Evolutionary conservation across 805 yeast species (phyloP), one percentile per base, ranked within the genome.

Genomic region (Candida ovalis): DNA sequence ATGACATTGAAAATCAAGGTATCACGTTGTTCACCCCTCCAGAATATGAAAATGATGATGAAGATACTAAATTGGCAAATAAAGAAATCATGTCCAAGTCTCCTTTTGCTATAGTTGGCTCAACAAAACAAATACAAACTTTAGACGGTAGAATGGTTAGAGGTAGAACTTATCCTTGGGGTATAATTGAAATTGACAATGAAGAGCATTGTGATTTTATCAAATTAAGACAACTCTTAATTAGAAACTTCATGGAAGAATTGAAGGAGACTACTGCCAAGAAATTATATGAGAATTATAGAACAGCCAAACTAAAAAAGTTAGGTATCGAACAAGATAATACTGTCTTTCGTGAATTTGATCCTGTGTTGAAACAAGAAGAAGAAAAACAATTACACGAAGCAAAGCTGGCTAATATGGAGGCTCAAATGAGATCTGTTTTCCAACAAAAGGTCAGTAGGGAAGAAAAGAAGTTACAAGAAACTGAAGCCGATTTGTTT

Each of bases 81-180:
- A 75, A 76, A 50, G 84, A 82, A 50, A 78, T 94, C 56, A 75
- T 84, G 69, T 71, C 78, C 43, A 80, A 76, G 59, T 76, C 88
- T 53, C 99, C 99, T 42, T 92, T 88, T 71, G 98, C 99, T 17
- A 84, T 94, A 55, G 87, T 94, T 46, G 99, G 97, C 21, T 88
- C 97, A 21, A 87, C 94, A 21, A 71, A 73, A 50, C 82, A 81
- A 53, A 83, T 86, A 32, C 82, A 82, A 58, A 76, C 78, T 41
- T 66, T 76, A 39, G 94, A 87, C 62, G 97, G 97, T 38, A 78
- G 88, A 66, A 53, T 63, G 21, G 95, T 91, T 40, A 82, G 97
- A 68, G 97, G 96, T 57, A 86, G 99, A 71, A 73, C 80, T 53
- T 92, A 92, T 67, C 97, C 98, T 52, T 94, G 99, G 99, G 98